Evolutionary conservation across 495 filamentous ascomycete species (phyloP).

Genomic region (Podospora fimiseda): DNA sequence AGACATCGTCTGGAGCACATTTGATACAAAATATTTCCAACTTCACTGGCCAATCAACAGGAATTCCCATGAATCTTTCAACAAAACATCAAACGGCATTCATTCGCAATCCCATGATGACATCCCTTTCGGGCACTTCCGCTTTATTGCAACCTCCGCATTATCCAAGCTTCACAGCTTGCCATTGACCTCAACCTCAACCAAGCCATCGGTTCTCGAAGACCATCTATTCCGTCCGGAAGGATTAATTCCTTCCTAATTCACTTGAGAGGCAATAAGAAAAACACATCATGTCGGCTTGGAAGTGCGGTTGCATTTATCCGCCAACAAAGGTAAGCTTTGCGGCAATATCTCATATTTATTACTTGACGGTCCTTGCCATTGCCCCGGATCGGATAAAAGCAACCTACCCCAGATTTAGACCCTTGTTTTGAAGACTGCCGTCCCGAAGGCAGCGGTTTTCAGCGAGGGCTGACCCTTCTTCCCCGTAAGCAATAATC

Average conservation of each 20-base stretch:
- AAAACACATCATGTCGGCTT: background rate
- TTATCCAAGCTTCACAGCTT: background rate
- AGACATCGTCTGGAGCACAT: too few relatives aligned
- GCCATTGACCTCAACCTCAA: background rate
- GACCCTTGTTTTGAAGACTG: slow-evolving; percentile 9
- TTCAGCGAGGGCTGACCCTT: too few relatives aligned
- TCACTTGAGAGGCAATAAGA: background rate
- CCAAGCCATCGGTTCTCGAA: background rate
- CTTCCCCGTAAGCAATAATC: too few relatives aligned
- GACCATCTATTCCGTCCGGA: background rate
- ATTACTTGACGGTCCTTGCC: too few relatives aligned
- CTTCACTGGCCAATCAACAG: too few relatives aligned
- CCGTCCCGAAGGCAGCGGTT: slow-evolving; percentile 3
- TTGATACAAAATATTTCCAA: too few relatives aligned
- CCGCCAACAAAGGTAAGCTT: slow-evolving; percentile 11
- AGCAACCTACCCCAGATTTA: slow-evolving; percentile 6
- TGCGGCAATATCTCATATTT: slow-evolving; percentile 22
- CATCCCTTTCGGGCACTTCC: background rate
- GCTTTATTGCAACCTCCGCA: background rate
- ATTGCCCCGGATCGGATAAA: slow-evolving; percentile 30
- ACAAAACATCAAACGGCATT: too few relatives aligned
- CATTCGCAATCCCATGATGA: too few relatives aligned
- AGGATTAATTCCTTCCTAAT: background rate
- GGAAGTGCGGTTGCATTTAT: slow-evolving; percentile 18
- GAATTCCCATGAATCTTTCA: too few relatives aligned